Conservation (phyloP, 164 flowering plant species). For the Litsea cubeba region DNA sequence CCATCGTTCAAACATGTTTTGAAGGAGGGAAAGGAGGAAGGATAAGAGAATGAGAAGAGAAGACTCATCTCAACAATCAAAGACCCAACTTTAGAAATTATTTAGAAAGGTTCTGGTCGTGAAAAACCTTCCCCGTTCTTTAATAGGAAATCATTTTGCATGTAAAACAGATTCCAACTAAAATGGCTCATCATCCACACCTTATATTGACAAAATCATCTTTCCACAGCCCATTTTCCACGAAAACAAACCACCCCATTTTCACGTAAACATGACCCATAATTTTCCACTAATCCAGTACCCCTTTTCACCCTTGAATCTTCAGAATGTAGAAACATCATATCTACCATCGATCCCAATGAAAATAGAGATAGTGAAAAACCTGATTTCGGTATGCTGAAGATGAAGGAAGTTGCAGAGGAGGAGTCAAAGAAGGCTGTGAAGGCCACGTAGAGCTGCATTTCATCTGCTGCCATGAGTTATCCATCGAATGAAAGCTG, state of each 20-base stretch:
- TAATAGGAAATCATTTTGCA: too few relatives aligned
- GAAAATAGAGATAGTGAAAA: not conserved
- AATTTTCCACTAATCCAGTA: too few relatives aligned
- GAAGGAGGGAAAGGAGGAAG: not conserved
- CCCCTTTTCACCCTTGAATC: not conserved
- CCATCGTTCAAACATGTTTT: not conserved
- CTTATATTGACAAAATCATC: not conserved
- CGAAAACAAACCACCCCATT: not conserved
- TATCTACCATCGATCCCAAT: not conserved
- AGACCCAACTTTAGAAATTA: too few relatives aligned
- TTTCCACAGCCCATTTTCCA: not conserved
- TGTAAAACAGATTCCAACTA: not conserved
- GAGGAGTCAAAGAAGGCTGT: conserved; percentile 12
- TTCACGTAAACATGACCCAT: too few relatives aligned
- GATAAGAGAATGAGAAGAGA: too few relatives aligned
- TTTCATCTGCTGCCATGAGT: conserved; percentile 35
- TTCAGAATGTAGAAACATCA: not conserved
- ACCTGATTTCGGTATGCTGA: conserved; percentile 34
- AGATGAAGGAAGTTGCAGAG: conserved; percentile 22
- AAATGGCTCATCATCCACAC: not conserved
- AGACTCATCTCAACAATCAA: too few relatives aligned
- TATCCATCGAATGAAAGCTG: conserved; percentile 22
- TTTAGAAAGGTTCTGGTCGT: too few relatives aligned
- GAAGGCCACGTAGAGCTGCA: conserved; percentile 23
- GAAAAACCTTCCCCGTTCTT: too few relatives aligned